Percentiles rank a stretch among this genome's conserved stretches.
Conservation (phyloP, 2,329 filamentous ascomycete species). For the Colletotrichum karsti region DNA sequence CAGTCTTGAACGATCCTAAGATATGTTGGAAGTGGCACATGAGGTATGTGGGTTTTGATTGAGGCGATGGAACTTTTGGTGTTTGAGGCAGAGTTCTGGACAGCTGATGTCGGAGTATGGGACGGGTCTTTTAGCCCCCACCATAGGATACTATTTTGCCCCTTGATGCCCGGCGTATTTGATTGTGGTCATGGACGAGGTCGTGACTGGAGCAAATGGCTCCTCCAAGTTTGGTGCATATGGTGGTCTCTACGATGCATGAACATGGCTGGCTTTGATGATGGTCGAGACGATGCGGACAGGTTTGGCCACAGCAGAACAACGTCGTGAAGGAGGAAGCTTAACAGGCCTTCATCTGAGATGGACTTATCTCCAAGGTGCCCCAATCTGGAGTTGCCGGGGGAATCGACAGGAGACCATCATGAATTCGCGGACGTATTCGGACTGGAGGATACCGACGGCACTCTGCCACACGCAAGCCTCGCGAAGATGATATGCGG, state of each 20-base stretch:
- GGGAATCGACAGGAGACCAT: no score
- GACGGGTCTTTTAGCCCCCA: neutral
- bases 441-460: no score
- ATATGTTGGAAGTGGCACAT: neutral
- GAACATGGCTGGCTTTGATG: no score
- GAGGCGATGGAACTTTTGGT: neutral
- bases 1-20: neutral
- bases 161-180: neutral
- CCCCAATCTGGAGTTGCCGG: neutral
- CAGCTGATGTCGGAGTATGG: neutral
- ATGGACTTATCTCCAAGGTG: neutral
- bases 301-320: no score
- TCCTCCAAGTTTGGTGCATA: no score
- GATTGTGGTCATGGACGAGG: neutral
- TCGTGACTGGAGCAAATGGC: neutral
- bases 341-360: neutral
- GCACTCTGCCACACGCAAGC: no score
- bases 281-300: no score
- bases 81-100: neutral
- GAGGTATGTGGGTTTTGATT: neutral
- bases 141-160: no score
- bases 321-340: neutral
- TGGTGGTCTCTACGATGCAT: no score
- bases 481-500: no score
- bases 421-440: no score